Percentiles rank a stretch among this genome's conserved stretches.
These are phyloP conservation scores for Leccinum subfulvum DNA, from an alignment of 1,284 basidiomycete species.

Conservation along the genomic window DNA sequence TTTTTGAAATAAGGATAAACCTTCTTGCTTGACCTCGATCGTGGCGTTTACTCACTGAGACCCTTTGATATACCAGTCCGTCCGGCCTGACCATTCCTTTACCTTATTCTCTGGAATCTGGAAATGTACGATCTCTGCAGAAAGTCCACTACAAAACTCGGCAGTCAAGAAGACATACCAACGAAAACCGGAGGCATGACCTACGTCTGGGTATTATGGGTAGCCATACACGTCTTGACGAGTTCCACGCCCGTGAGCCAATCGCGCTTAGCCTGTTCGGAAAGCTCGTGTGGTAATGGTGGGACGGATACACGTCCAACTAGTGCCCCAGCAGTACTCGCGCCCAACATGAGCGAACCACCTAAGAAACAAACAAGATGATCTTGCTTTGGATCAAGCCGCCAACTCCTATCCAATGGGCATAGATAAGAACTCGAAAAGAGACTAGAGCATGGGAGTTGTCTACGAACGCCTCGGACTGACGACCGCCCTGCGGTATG, in stretches of 20 bases:
- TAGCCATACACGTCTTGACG: conserved; percentile 84
- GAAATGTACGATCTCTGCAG: conserved; percentile 84
- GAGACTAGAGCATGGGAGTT: background rate
- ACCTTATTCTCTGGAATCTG: conserved; percentile 55
- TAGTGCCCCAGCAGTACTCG: conserved; percentile 65
- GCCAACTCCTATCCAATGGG: conserved; percentile 54
- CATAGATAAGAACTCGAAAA: conserved; percentile 10
- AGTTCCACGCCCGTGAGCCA: conserved; percentile 83
- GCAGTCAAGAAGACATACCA: background rate
- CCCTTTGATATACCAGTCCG: conserved; percentile 90
- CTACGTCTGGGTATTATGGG: conserved; percentile 83
- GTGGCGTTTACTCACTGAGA: conserved; percentile 43
- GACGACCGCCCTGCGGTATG: conserved; percentile 47
- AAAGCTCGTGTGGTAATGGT: conserved; percentile 56
- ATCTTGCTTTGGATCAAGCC: conserved; percentile 84
- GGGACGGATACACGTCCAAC: conserved; percentile 54
- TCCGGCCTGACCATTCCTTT: conserved; percentile 31
- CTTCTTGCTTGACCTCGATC: background rate
- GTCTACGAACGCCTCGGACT: conserved; percentile 49
- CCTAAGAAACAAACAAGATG: conserved; percentile 96
- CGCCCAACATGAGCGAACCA: conserved; percentile 88
- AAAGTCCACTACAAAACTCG: conserved; percentile 57
- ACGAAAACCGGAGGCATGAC: conserved; percentile 30
- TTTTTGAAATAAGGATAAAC: conserved; percentile 11
- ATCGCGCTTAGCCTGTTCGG: conserved; percentile 63